These are phyloP conservation scores for Monosporascus cannonballus DNA, from an alignment of 2,329 filamentous ascomycete genomes.

Conservation along the genomic window DNA sequence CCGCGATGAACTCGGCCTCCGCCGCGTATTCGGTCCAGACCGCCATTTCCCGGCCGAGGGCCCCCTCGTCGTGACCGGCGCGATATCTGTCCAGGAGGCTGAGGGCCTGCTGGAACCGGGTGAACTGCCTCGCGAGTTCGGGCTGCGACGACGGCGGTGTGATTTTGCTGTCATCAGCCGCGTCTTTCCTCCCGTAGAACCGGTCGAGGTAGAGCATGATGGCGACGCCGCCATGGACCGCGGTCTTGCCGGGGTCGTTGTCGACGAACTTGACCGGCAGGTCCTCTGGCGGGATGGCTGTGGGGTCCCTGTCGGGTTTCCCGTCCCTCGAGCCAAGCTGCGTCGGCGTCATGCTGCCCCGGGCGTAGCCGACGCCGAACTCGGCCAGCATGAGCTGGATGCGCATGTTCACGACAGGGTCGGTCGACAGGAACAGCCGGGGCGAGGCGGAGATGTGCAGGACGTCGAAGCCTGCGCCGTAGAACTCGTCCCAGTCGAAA, in stretches of 20 bases:
- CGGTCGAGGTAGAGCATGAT: constrained; percentile 58
- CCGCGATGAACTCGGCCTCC: constrained; percentile 40
- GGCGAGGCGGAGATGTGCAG: constrained; percentile 55
- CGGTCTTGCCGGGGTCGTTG: constrained; percentile 42
- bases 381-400: constrained; percentile 46
- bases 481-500: constrained; percentile 70
- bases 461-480: constrained; percentile 81
- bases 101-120: constrained; percentile 37
- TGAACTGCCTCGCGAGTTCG: constrained; percentile 31
- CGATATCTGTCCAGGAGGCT: constrained; percentile 32
- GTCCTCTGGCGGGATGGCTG: constrained; percentile 9
- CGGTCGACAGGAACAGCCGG: constrained; percentile 43
- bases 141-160: constrained; percentile 13
- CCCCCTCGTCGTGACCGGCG: constrained; percentile 9
- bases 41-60: constrained; percentile 28
- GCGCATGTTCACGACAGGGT: constrained; percentile 41
- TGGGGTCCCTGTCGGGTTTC: constrained; percentile 7
- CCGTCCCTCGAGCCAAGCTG: constrained; percentile 22
- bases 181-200: constrained; percentile 34
- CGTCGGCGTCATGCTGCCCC: constrained; percentile 27
- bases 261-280: constrained; percentile 46
- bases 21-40: constrained; percentile 34
- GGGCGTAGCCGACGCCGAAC: constrained; percentile 37
- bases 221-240: constrained; percentile 42
- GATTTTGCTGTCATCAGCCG: constrained; percentile 2